Conservation (phyloP, 164 flowering plant species). For the Vitis riparia region DNA sequence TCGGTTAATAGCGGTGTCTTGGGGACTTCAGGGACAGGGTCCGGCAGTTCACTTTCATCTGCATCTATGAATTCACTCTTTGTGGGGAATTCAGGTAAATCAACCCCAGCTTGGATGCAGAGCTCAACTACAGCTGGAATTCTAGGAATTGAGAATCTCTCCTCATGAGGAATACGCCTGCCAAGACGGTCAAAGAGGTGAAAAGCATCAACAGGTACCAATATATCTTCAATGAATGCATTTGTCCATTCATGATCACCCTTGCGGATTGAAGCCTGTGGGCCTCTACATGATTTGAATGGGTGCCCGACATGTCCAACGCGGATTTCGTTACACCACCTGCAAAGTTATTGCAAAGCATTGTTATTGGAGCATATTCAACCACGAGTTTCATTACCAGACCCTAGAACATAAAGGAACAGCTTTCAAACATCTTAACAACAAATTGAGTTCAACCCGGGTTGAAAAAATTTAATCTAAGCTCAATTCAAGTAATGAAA, state of each 20-base stretch:
- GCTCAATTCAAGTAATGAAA: too few species aligned
- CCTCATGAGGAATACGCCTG: slow-evolving; percentile 73
- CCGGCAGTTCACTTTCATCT: slow-evolving; percentile 88
- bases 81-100: slow-evolving; percentile 79
- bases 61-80: slow-evolving; percentile 90
- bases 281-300: slow-evolving; percentile 87
- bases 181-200: slow-evolving; percentile 89
- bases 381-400: not conserved
- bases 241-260: slow-evolving; percentile 79
- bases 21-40: slow-evolving; percentile 44
- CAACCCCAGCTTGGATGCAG: slow-evolving; percentile 96
- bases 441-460: not conserved
- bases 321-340: slow-evolving; percentile 88
- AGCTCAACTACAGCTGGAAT: slow-evolving; percentile 91
- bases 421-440: not conserved
- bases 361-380: too few species aligned
- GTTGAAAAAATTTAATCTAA: too few species aligned
- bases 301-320: slow-evolving; percentile 90
- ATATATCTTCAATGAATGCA: slow-evolving; percentile 68
- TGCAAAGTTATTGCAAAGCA: slow-evolving; percentile 22
- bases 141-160: slow-evolving; percentile 80
- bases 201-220: slow-evolving; percentile 72
- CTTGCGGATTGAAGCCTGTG: slow-evolving; percentile 44
- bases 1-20: slow-evolving; percentile 45
- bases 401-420: not conserved